Evolutionary conservation across 768 basidiomycete genomes (phyloP).

Genomic region (Tricholoma saponaceum): DNA sequence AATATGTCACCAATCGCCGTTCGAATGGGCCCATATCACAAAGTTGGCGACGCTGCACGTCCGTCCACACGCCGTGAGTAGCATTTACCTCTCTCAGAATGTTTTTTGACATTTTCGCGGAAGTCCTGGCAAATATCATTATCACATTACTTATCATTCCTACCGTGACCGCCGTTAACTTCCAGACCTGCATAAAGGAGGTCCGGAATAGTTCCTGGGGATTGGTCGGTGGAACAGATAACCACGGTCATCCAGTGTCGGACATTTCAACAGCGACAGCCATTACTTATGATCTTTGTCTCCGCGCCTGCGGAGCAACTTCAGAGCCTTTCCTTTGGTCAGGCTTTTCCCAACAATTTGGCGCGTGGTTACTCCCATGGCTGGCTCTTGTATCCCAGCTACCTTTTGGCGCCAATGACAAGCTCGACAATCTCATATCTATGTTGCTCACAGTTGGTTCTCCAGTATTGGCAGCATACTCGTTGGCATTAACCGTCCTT

Average conservation of each 20-base stretch:
- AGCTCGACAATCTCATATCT: slow-evolving; percentile 37
- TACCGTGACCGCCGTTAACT: slow-evolving; percentile 13
- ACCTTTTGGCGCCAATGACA: slow-evolving; percentile 40
- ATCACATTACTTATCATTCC: too few relatives aligned
- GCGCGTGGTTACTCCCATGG: slow-evolving; percentile 45
- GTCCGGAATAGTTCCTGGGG: slow-evolving; percentile 12
- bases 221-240: slow-evolving; percentile 20
- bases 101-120: too few relatives aligned
- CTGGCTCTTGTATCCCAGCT: slow-evolving; percentile 45
- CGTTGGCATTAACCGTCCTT: slow-evolving; percentile 37
- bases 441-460: slow-evolving; percentile 41
- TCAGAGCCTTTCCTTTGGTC: slow-evolving; percentile 27
- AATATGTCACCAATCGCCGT: too few relatives aligned
- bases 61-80: too few relatives aligned
- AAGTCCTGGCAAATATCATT: too few relatives aligned
- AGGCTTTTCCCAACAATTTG: slow-evolving; percentile 34
- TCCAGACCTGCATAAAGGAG: slow-evolving; percentile 18
- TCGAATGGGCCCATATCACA: too few relatives aligned
- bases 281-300: slow-evolving; percentile 27
- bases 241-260: slow-evolving; percentile 21
- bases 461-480: slow-evolving; percentile 41
- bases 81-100: too few relatives aligned
- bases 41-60: too few relatives aligned
- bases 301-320: slow-evolving; percentile 21
- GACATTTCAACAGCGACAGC: slow-evolving; percentile 20